Base-by-base conservation (phyloP, 2,329 filamentous ascomycete species). In the Penicillium fuscoglaucum region DNA sequence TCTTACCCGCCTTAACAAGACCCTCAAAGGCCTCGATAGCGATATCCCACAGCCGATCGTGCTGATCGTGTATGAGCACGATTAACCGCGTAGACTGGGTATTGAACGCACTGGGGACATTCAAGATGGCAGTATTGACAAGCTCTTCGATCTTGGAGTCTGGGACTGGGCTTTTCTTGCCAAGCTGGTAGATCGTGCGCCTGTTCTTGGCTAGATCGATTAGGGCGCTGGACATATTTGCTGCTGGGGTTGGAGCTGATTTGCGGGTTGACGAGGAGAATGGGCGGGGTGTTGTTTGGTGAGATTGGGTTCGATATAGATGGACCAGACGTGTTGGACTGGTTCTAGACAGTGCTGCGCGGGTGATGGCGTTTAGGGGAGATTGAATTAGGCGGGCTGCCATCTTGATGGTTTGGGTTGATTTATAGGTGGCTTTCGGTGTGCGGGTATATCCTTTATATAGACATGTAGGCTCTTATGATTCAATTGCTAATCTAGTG, bases 41-140 rank as follows among this genome's bases (percentile, higher is more conserved):
- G 59, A 91, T 81, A 73, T 91, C 87, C 93, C 93, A 97, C 67
- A 96, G 86, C 79, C 90, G 89, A 69, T 92, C 87, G 80, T 97
- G 93, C 76, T 96, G 90, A 61, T 84, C 84, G 70, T 89, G 88
- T 70, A 95, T 83, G 55, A 97, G 85, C 52, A 96, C 84, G 48
- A 96, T 84, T 58, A 89, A 79, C 59, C 93, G 88, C 66, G 90
- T 89, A 66, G 87, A 87, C 81, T 96, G 93, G 43, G 87, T 90
- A 86, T 97, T 96, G 87, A 96, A 97, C 64, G 88, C 87, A 52
- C 85, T 89, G 43, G 93, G 93, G 1, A 88, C 82, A 74, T 91
- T 82, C 59, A 85, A 80, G 66, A 95, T 80, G 55, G 86, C 81
- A 13, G 70, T 62, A 53, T 75, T 69, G 37, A 77, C 72, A 31